Evolutionary conservation across 345 rosid genomes (phyloP).

Genomic region (Theobroma cacao): DNA sequence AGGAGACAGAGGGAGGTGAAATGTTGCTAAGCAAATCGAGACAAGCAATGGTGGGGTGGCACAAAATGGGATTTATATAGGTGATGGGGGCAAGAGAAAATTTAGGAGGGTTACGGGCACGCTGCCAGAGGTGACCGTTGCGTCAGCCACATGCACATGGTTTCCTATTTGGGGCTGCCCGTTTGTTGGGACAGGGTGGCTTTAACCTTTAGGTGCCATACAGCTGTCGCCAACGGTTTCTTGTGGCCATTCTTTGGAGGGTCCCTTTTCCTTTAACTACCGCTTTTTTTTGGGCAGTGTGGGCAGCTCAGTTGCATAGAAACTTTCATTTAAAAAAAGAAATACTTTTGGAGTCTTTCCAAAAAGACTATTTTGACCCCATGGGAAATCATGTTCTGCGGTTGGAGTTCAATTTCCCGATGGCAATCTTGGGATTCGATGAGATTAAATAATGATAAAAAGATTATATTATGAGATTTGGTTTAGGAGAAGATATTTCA

Average conservation of each 20-base stretch:
- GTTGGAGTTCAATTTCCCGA: background rate
- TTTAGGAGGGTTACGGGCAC: slow-evolving; percentile 8
- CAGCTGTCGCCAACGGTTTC: slow-evolving; percentile 12
- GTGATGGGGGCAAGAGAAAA: background rate
- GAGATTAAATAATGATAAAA: background rate
- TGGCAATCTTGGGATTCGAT: background rate
- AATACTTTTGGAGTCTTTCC: background rate
- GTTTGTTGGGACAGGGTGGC: slow-evolving; percentile 16
- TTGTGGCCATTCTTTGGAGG: background rate
- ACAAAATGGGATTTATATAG: slow-evolving; percentile 9
- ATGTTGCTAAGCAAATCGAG: background rate
- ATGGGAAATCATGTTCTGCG: background rate
- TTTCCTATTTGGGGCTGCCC: background rate
- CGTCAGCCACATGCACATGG: background rate
- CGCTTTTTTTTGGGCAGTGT: background rate
- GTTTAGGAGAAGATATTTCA: background rate
- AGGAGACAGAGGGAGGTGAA: background rate
- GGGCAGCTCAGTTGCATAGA: background rate
- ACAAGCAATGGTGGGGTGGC: background rate
- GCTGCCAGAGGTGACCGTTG: slow-evolving; percentile 14
- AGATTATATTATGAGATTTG: background rate
- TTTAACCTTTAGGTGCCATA: slow-evolving; percentile 1
- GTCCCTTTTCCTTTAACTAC: background rate
- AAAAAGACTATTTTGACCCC: background rate
- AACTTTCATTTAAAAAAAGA: background rate